Conservation (phyloP, 176 grass and related monocot genomes). For the Echinochloa phyllopogon region DNA sequence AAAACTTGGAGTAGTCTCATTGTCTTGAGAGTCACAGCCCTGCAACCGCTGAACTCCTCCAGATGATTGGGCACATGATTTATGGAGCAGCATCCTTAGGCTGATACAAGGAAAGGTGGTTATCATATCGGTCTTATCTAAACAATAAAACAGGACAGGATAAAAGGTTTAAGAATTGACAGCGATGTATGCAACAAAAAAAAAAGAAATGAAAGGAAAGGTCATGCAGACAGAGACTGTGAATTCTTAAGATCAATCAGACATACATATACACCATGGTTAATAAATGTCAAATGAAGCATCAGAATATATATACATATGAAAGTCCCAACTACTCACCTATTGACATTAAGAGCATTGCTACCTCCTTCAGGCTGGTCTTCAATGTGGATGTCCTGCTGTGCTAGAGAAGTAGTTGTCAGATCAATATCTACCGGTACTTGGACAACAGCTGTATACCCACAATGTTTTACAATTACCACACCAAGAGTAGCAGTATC, state of each 20-base stretch:
- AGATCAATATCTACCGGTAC: conserved; percentile 74
- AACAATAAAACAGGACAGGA: conserved; percentile 25
- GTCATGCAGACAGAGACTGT: conserved; percentile 14
- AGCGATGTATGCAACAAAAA: background rate
- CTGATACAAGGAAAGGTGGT: conserved; percentile 54
- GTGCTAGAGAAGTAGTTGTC: conserved; percentile 39
- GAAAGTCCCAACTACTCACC: conserved; percentile 54
- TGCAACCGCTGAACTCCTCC: conserved; percentile 59
- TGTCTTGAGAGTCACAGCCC: conserved; percentile 56
- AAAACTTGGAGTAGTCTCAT: conserved; percentile 50
- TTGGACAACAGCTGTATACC: conserved; percentile 89
- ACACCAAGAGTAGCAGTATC: conserved; percentile 92
- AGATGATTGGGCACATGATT: conserved; percentile 49
- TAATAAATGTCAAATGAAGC: conserved; percentile 12
- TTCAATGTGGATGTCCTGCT: conserved; percentile 78
- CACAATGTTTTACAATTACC: conserved; percentile 89
- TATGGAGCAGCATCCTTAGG: conserved; percentile 94
- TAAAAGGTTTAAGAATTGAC: conserved; percentile 3
- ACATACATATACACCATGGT: background rate
- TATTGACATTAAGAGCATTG: conserved; percentile 93
- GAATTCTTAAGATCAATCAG: conserved; percentile 26
- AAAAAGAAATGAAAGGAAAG: background rate
- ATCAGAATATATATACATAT: conserved; percentile 24
- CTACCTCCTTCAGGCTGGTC: conserved; percentile 92
- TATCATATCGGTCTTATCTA: conserved; percentile 32